Base-by-base conservation (phyloP, 169 alveolate species). In the Toxoplasma gondii region DNA sequence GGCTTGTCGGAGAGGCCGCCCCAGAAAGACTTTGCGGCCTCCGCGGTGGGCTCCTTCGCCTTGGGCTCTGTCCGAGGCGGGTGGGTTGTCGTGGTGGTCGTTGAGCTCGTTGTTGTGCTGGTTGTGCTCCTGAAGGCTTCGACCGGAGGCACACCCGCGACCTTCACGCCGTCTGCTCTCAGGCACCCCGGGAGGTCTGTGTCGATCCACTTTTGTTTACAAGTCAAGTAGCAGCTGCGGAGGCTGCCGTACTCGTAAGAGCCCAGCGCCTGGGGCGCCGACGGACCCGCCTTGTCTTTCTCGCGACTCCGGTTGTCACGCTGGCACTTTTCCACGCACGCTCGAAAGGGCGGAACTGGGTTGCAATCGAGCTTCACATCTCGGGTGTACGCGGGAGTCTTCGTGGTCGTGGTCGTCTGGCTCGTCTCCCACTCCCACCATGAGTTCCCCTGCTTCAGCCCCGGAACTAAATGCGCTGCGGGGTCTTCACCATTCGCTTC, bases 171-270 rank as follows among this genome's bases (percentile, higher is more conserved):
- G 53, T 49, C 44, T 38, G 58, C 78, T 45, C 78, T 45, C 34
- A 88, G 84, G 78, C 93, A 88, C 34, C 93, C 93, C 34, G 93
- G 93, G 34, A 88, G 84, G 43, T 80, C 78, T 4, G 88, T 67
- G 87, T 88, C 93, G 29, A 88, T n/a, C 93, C 93, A 88, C 43
- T 64, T 88, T 38, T 80, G 78, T n/a, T 43, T 69, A 70, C 93
- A 88, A 22, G 84, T 19, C 9, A 64, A 58, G 44, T 88, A 69
- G 70, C 93, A 88, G 67, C 86, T 22, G 69, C 93, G 86, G 43
- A 58, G 74, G 78, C 39, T 64, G 86, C 93, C 67, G 87, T 88
- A 88, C 29, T 88, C 93, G 70, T 88, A 88, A 24, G 93, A 88
- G 41, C 39, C 41, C 41, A 88, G 93, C 19, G 86, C 93, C 4